Base-by-base conservation (phyloP, 2,329 filamentous ascomycete species). In the Colletotrichum orchidophilum region DNA sequence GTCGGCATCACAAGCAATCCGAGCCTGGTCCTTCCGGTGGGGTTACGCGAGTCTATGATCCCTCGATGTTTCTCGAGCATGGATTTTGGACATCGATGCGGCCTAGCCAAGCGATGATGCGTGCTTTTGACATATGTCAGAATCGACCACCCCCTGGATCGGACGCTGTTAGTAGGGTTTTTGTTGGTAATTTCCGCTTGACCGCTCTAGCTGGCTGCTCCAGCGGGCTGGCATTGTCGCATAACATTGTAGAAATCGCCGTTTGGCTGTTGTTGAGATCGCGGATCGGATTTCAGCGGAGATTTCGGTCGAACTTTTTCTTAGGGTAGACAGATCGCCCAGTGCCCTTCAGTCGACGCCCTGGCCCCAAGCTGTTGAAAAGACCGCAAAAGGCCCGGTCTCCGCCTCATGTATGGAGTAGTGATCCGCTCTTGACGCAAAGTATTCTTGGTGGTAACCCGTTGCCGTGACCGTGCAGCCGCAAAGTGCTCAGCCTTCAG, bases 31-130 rank as follows among this genome's bases (percentile, higher is more conserved):
- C n/a, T 33, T 21, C 24, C 33, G 57, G 70, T 70, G 70, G 70
- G 70, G 70, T 70, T 66, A 54, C 60, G 66, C 15, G 35, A 70
- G 66, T 72, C 70, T 72, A 72, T 72, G 70, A 72, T 72, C 70
- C 60, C 52, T 72, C 66, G 66, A 72, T 72, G 35, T 72, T 42
- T 64, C 39, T 33, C 50, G 11, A 65, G 59, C 60, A 70, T 64
- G 64, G 58, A 27, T 39, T 66, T 35, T 61, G 49, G 15, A 70
- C 12, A 72, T 72, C 60, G 66, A 72, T 72, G 66, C 66, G 60
- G 60, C 54, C 55, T 65, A 72, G 53, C 26, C 50, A 24, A 13
- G 66, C 65, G 70, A 70, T 72, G 61, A 64, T 70, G 70, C 65
- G 54, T 70, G 57, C 59, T 54, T 61, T 21, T 66, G 65, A 39